phyloP scores from a whole-genome alignment of 192 early-diverging fungal genomes.

The Podila horticola region DNA sequence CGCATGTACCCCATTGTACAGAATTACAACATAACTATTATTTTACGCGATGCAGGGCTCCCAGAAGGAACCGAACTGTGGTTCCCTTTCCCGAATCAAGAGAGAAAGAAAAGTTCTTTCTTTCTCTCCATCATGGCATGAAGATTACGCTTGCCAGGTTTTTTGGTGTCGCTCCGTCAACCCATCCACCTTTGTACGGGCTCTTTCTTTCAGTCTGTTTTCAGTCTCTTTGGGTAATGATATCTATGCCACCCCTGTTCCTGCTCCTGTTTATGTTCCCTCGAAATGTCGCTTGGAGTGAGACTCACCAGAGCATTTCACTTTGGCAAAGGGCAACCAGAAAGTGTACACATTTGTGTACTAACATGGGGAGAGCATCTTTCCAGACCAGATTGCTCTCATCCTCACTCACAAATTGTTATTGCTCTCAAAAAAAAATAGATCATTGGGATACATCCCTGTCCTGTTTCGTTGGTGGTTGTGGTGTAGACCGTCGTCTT shows the following conservation, averaged over 20 bases:
- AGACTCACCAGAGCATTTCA: too few species aligned
- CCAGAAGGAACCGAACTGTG: too few species aligned
- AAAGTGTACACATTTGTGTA: background rate
- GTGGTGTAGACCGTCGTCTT: too few species aligned
- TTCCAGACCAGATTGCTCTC: background rate
- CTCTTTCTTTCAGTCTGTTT: background rate
- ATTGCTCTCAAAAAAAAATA: conserved; percentile 1
- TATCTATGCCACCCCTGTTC: background rate
- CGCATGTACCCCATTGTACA: too few species aligned
- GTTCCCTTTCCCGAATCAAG: too few species aligned
- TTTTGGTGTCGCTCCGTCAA: background rate
- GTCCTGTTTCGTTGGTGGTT: too few species aligned
- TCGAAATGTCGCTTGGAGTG: too few species aligned
- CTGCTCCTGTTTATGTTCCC: too few species aligned
- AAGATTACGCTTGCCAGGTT: too few species aligned
- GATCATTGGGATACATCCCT: background rate
- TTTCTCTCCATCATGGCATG: background rate
- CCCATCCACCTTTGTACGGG: background rate
- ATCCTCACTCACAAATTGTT: background rate
- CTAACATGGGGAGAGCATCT: background rate
- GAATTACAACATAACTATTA: too few species aligned
- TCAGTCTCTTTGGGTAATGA: background rate
- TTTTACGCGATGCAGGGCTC: too few species aligned
- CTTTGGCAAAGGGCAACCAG: background rate
- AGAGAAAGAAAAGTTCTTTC: background rate